phyloP scores from a whole-genome alignment of 495 filamentous ascomycete genomes.

The Thozetella sp. region DNA sequence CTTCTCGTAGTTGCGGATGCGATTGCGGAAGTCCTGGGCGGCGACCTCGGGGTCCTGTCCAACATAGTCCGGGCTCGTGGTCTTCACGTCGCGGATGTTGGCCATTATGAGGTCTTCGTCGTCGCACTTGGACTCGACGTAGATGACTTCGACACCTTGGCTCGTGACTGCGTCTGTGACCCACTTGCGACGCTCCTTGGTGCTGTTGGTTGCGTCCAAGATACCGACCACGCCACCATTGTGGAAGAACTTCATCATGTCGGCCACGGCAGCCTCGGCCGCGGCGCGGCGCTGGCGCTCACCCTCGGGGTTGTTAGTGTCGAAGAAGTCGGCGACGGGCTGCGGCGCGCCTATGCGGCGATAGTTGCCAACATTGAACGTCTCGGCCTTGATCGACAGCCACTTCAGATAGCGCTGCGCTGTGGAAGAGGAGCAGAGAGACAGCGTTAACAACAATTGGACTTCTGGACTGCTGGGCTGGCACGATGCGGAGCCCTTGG shows the following conservation, averaged over 20 bases:
- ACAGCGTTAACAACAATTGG: constrained; percentile 16
- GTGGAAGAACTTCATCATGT: constrained; percentile 92
- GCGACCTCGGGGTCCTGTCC: constrained; percentile 92
- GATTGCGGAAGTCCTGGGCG: constrained; percentile 86
- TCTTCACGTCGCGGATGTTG: constrained; percentile 98
- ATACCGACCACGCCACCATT: constrained; percentile 82
- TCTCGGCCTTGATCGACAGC: constrained; percentile 89
- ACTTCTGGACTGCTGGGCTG: constrained; percentile 3
- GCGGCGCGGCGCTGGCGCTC: constrained; percentile 86
- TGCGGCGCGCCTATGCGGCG: constrained; percentile 84
- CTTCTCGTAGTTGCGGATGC: constrained; percentile 95
- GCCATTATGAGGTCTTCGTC: constrained; percentile 93
- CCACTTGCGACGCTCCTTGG: constrained; percentile 86
- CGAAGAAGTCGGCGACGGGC: constrained; percentile 91
- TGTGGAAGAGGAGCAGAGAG: too few relatives aligned
- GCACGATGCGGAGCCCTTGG: too few relatives aligned
- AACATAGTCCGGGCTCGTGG: constrained; percentile 89
- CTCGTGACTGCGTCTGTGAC: constrained; percentile 73
- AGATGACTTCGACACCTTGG: constrained; percentile 84
- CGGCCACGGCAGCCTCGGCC: constrained; percentile 83
- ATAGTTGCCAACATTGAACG: constrained; percentile 97
- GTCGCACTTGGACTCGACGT: constrained; percentile 95
- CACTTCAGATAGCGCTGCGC: constrained; percentile 94
- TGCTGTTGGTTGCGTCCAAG: constrained; percentile 94
- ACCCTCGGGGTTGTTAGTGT: constrained; percentile 81